Evolutionary conservation across 345 rosid species (phyloP).

Genomic region (Physaria fendleri): DNA sequence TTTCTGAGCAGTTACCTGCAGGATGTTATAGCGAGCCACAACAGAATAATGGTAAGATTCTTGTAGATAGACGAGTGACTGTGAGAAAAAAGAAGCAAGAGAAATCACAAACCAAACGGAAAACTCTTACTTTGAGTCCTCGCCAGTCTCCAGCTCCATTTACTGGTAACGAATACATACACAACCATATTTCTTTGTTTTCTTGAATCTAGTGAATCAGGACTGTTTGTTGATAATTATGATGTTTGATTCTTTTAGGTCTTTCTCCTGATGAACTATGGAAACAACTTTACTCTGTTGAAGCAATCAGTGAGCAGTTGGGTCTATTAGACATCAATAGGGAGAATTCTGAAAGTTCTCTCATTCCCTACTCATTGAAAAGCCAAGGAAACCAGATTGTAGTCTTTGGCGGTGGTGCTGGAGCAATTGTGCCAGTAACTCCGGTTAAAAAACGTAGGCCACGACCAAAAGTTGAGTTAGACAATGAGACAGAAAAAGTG

Average conservation of each 20-base stretch:
- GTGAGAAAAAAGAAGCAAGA: slow-evolving; percentile 45
- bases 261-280: slow-evolving; percentile 36
- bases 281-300: slow-evolving; percentile 31
- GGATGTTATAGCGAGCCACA: slow-evolving; percentile 22
- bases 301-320: slow-evolving; percentile 40
- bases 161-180: slow-evolving; percentile 33
- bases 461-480: slow-evolving; percentile 79
- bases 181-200: neutral
- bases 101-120: slow-evolving; percentile 33
- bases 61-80: slow-evolving; percentile 30
- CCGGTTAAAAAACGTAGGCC: slow-evolving; percentile 43
- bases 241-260: slow-evolving; percentile 37
- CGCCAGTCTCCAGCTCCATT: slow-evolving; percentile 23
- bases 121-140: slow-evolving; percentile 22
- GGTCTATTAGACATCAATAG: slow-evolving; percentile 46
- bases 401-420: slow-evolving; percentile 41
- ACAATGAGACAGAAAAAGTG: slow-evolving; percentile 74
- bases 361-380: slow-evolving; percentile 41
- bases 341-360: slow-evolving; percentile 40
- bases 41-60: slow-evolving; percentile 22
- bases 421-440: slow-evolving; percentile 48
- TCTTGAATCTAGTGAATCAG: neutral
- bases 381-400: slow-evolving; percentile 45
- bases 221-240: neutral
- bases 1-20: slow-evolving; percentile 15